A percentile compares a stretch with the other conserved stretches of the same genome.
phyloP scores from a whole-genome alignment of 768 basidiomycete species.

The Lactarius psammicola region DNA sequence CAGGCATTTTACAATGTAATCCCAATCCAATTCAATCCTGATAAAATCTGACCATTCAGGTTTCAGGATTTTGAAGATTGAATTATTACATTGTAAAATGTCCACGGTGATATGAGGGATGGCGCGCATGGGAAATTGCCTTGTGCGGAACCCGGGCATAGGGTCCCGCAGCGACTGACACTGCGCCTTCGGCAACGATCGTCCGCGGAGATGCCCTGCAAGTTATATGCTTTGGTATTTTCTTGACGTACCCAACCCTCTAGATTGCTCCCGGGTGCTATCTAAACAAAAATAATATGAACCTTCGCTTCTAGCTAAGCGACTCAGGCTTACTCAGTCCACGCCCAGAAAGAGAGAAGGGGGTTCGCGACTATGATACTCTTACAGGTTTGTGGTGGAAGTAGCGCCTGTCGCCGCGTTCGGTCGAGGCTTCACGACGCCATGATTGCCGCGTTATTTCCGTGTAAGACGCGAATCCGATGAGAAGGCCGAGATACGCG shows the following conservation, averaged over 20 bases:
- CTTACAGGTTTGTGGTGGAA: background rate
- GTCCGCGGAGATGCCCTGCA: background rate
- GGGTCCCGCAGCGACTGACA: background rate
- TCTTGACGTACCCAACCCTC: background rate
- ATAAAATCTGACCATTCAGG: too few species aligned
- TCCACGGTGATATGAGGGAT: background rate
- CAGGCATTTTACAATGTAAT: background rate
- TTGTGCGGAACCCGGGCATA: background rate
- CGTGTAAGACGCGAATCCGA: background rate
- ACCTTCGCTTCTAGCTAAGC: background rate
- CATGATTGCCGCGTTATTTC: background rate
- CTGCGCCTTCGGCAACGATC: background rate
- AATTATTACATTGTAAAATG: background rate
- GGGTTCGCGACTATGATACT: background rate
- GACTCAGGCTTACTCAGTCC: background rate
- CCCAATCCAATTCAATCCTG: too few species aligned
- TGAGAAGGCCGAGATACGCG: background rate
- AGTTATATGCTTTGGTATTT: background rate
- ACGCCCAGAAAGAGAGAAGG: background rate
- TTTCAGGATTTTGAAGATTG: too few species aligned
- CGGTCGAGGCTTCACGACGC: background rate
- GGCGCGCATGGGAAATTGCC: background rate
- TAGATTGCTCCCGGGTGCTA: background rate
- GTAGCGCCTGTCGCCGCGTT: background rate
- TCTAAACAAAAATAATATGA: background rate